Evolutionary conservation across 305 asterid genomes (phyloP), one percentile per base, ranked within the genome.

Genomic region (Rubia occidens): DNA sequence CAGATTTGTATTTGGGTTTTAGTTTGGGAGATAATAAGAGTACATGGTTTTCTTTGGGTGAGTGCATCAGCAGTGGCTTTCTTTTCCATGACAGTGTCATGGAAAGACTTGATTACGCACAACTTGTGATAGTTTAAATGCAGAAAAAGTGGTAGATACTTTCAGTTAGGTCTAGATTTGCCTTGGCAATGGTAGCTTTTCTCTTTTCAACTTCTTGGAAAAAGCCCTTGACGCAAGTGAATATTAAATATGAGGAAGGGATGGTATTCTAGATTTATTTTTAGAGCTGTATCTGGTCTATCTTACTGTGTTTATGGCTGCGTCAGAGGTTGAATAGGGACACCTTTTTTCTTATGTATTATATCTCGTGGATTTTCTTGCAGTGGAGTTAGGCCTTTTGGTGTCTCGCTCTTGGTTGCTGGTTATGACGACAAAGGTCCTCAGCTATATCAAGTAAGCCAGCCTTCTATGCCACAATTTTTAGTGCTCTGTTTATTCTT

Each of bases 371-470:
- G 15, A 8, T 74, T 74, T 60, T 62, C 59, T 73, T 72, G 43
- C 77, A 91, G 96, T 83, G 97, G 97, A 59, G 97, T 91, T 73
- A 87, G 97, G 84, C 98, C 98, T 45, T 94, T 94, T 79, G 98
- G 98, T 56, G 98, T 94, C 66, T 94, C 98, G 14, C 93, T 91
- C 71, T 80, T 91, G 85, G 91, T 89, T 78, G 97, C 96, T 72
- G 97, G 97, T 66, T 91, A 51, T 81, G 97, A 91, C 78, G 98
- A 94, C 95, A 94, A 94, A 88, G 98, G 97, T 73, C 98, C 98
- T 47, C 98, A 94, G 75, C 86, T 94, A 54, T 94, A 90, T 81
- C 98, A 94, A 89, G 98, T 87, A 82, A 60, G 72, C 66, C 42
- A 43, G 24, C 35, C 32, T 59, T 42, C 40, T 67, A 35, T 68